Conservation (phyloP, 495 filamentous ascomycete species). For the Baudoinia panamericana region DNA sequence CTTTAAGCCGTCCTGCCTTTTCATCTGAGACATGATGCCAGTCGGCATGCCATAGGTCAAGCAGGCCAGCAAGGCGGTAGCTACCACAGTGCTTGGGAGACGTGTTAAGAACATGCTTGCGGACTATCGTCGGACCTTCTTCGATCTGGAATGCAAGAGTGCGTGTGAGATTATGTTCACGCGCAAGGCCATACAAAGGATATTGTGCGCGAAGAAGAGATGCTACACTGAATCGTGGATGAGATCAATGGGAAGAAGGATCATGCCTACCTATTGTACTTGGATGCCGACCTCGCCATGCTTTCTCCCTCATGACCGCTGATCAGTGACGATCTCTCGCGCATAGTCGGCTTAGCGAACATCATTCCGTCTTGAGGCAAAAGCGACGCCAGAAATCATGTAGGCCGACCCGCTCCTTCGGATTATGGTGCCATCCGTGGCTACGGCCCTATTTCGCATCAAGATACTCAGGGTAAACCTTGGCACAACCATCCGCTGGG, state of each 20-base stretch:
- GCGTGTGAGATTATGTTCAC: neutral
- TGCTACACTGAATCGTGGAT: too few relatives aligned
- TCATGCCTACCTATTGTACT: too few relatives aligned
- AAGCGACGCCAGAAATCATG: too few relatives aligned
- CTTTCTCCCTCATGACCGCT: constrained; percentile 4
- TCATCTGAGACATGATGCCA: constrained; percentile 13
- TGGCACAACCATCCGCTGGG: too few relatives aligned
- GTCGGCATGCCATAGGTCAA: constrained; percentile 10
- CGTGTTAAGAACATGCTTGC: constrained; percentile 11
- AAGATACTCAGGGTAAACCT: too few relatives aligned
- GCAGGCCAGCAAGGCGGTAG: constrained; percentile 15
- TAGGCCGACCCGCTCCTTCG: too few relatives aligned
- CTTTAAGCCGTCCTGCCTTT: constrained; percentile 19
- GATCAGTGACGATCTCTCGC: neutral
- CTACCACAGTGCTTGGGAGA: constrained; percentile 5
- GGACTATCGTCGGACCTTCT: constrained; percentile 1
- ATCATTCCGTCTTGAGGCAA: neutral
- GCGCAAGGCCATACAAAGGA: constrained; percentile 1
- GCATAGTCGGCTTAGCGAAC: constrained; percentile 1
- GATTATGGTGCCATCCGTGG: too few relatives aligned
- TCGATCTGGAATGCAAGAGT: neutral
- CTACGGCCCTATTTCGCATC: too few relatives aligned
- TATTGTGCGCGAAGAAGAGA: neutral
- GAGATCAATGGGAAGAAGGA: too few relatives aligned
- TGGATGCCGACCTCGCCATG: too few relatives aligned